phyloP scores from a whole-genome alignment of 2,329 filamentous ascomycete genomes.

The Rasamsonia emersonii region DNA sequence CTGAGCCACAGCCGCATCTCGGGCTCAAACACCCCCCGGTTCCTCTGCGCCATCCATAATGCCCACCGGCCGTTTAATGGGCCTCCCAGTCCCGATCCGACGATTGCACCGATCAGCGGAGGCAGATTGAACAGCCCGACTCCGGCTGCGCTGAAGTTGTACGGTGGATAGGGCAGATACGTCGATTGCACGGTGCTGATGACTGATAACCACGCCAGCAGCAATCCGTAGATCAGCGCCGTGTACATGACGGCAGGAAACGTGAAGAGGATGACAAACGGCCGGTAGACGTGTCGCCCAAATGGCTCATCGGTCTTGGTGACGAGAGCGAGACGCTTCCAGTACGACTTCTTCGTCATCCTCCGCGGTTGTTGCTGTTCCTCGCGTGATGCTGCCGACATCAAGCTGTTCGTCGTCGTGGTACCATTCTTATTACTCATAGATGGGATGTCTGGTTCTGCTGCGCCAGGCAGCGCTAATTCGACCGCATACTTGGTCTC shows the following conservation, averaged over 20 bases:
- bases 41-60: constrained; percentile 25
- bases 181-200: constrained; percentile 28
- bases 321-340: constrained; percentile 32
- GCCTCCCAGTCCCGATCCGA: constrained; percentile 26
- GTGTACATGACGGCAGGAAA: constrained; percentile 45
- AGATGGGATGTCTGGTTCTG: constrained; percentile 7
- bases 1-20: constrained; percentile 35
- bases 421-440: constrained; percentile 11
- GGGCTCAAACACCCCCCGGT: constrained; percentile 36
- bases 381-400: not conserved
- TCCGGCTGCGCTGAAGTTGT: constrained; percentile 30
- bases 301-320: constrained; percentile 12
- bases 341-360: constrained; percentile 37
- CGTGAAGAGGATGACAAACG: constrained; percentile 20
- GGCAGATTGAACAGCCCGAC: constrained; percentile 34
- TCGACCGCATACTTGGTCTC: constrained; percentile 31
- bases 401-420: constrained; percentile 4
- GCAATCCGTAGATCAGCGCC: constrained; percentile 30
- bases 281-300: constrained; percentile 19
- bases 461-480: not conserved
- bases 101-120: constrained; percentile 31
- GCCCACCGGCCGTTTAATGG: constrained; percentile 30
- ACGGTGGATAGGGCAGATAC: constrained; percentile 30
- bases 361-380: constrained; percentile 17
- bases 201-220: constrained; percentile 32